Evolutionary conservation across 345 rosid species (phyloP).

Genomic region (Barbarea vulgaris): DNA sequence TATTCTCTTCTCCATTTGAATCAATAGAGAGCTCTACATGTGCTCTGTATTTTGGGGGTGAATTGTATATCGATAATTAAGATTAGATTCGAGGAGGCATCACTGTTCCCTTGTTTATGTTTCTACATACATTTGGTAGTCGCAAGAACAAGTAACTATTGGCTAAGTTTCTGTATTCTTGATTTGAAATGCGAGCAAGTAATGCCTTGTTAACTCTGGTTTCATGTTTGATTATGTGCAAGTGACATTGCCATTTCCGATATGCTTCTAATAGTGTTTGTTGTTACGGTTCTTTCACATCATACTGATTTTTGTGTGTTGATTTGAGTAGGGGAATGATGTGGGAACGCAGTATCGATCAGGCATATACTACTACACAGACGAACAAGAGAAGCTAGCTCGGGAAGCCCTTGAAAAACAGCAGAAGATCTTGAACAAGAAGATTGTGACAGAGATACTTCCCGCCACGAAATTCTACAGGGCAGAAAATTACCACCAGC

Average conservation of each 20-base stretch:
- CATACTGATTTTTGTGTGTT: conserved; percentile 19
- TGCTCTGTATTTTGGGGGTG: background rate
- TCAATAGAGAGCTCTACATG: background rate
- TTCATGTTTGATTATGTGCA: conserved; percentile 2
- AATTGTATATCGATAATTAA: background rate
- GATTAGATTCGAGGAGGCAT: conserved; percentile 8
- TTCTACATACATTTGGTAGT: background rate
- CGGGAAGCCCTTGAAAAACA: conserved; percentile 66
- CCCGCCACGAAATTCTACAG: conserved; percentile 76
- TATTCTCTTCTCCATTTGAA: background rate
- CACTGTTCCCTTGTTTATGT: background rate
- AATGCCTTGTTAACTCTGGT: background rate
- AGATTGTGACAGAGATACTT: conserved; percentile 73
- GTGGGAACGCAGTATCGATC: conserved; percentile 87
- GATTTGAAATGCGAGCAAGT: background rate
- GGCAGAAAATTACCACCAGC: conserved; percentile 84
- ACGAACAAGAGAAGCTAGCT: conserved; percentile 55
- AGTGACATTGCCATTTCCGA: background rate
- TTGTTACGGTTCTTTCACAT: background rate
- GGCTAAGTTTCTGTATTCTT: background rate
- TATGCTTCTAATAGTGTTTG: background rate
- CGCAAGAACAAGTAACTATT: background rate
- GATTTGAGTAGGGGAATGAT: conserved; percentile 59
- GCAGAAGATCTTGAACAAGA: conserved; percentile 48
- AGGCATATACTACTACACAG: conserved; percentile 79